Base-by-base conservation (phyloP, 179 eudicot genomes). In the Actinidia arguta region DNA sequence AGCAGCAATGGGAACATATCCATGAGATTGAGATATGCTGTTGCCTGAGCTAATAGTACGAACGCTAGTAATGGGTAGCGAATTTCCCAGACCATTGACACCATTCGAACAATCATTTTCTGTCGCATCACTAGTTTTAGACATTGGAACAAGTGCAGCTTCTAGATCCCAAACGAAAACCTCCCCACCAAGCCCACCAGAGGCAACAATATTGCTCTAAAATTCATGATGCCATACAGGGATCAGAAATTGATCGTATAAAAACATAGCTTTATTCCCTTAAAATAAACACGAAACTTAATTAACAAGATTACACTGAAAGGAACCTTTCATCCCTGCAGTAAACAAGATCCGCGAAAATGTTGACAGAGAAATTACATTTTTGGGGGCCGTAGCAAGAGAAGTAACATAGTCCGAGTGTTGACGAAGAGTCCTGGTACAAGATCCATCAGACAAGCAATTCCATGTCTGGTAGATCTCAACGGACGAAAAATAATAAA, bases 141-240 rank as follows among this genome's bases (percentile, higher is more conserved):
- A 87, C 72, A 88, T 83, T 55, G 99, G 95, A 88, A 95, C 85
- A 82, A 90, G 88, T 22, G 98, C 98, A 85, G 99, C 98, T 89
- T 95, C 99, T 83, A 97, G 85, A 88, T 95, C 98, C 99, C 99
- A 97, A 81, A 97, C 88, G 82, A 97, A 97, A 62, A 97, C 98
- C 92, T 97, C 99, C 47, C 99, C 98, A 85, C 99, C 98, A 74
- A 97, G 99, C 73, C 99, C 99, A 85, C 95, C 99, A 69, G 98
- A 97, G 75, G 98, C 97, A 88, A 95, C 90, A 87, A 93, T 44
- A 82, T 91, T 94, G 85, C 92, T 89, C 99, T 97, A 87, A 82
- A 86, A 86, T 83, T 80, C 83, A 92, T 73, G 75, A 80, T 31
- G 69, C 82, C 78, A 87, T 55, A 83, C 85, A 47, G 85, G 80